Conservation (phyloP, 345 rosid species). For the Bretschneidera sinensis region DNA sequence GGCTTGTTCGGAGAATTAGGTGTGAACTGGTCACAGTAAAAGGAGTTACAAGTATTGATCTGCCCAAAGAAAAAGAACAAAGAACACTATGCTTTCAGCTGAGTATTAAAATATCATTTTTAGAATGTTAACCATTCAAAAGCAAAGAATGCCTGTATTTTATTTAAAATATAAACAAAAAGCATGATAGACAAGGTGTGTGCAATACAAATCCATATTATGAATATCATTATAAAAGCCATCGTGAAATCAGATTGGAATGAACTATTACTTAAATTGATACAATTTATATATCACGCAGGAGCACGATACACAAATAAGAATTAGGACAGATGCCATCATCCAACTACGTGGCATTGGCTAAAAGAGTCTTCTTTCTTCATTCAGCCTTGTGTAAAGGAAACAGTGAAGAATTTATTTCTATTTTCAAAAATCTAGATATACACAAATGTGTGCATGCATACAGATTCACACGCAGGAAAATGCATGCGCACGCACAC, state of each 20-base stretch:
- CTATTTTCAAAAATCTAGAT: neutral
- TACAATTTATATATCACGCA: neutral
- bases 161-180: too few species aligned
- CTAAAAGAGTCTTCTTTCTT: neutral
- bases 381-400: neutral
- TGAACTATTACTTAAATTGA: too few species aligned
- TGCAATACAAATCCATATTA: neutral
- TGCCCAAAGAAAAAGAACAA: constrained; percentile 25
- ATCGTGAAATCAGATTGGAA: neutral
- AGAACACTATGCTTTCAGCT: neutral
- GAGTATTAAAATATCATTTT: neutral
- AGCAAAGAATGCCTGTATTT: neutral
- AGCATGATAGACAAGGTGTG: neutral
- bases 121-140: neutral
- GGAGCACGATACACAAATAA: neutral
- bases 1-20: constrained; percentile 82
- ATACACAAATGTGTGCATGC: neutral
- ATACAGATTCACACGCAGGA: too few species aligned
- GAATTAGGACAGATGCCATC: neutral
- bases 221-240: too few species aligned
- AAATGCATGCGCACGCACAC: neutral
- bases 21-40: constrained; percentile 77
- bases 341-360: neutral
- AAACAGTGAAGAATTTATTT: neutral
- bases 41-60: constrained; percentile 79